Evolutionary conservation across 75 land plant genomes (phyloP).

Genomic region (Sequoiadendron giganteum): DNA sequence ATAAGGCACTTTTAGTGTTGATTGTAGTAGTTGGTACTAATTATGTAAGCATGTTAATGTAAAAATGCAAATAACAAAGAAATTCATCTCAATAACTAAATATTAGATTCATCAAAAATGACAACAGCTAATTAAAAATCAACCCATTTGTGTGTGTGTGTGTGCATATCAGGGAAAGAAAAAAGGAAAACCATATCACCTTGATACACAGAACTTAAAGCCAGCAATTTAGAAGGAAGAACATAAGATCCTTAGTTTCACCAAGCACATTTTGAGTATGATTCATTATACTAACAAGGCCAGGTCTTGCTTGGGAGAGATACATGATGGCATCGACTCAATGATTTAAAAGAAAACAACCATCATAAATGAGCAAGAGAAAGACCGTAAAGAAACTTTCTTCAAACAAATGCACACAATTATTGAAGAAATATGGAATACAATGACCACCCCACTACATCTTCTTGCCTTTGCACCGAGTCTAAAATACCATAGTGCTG

Average conservation of each 20-base stretch:
- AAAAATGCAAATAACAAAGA: not conserved
- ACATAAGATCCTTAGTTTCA: not conserved
- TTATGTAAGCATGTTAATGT: not conserved
- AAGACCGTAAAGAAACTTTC: no score
- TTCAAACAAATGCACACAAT: no score
- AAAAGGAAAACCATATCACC: not conserved
- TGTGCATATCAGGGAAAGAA: not conserved
- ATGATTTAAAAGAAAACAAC: no score
- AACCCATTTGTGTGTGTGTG: not conserved
- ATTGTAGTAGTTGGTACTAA: not conserved
- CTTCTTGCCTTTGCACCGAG: no score
- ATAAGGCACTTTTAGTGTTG: not conserved
- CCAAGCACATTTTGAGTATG: no score
- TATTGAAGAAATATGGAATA: no score
- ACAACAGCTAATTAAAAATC: not conserved
- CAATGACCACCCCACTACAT: no score
- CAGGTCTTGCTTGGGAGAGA: no score
- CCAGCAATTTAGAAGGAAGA: not conserved
- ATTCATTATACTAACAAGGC: no score
- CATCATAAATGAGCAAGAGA: no score
- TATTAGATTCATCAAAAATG: not conserved
- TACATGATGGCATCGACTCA: no score
- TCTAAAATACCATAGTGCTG: no score
- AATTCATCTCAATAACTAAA: not conserved
- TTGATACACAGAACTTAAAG: not conserved